Base-by-base conservation (phyloP, 305 asterid genomes). In the Fraxinus velutina region DNA sequence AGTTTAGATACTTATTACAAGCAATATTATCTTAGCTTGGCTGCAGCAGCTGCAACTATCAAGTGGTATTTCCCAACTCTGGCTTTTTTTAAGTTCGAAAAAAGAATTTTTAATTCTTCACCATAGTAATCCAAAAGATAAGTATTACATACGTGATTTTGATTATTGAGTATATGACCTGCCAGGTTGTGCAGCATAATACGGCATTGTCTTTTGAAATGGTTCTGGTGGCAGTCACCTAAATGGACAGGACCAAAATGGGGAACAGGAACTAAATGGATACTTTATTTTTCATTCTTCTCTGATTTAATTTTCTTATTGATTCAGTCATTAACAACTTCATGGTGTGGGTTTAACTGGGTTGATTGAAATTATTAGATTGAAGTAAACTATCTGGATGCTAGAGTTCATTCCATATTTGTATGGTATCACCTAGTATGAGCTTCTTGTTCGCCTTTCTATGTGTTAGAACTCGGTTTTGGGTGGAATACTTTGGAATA, bases 11-110 rank as follows among this genome's bases (percentile, higher is more conserved):
- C 93, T 50, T 91, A 91, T 86, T 89, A 91, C 91, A 95, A 95
- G 89, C 98, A 95, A 84, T 95, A 92, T 86, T 95, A 95, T 88
- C 96, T 95, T 77, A 92, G 98, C 90, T 90, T 95, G 92, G 99
- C 96, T 78, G 98, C 98, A 21, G 98, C 98, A 64, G 92, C 98
- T 81, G 99, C 98, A 75, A 93, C 93, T 73, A 89, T 95, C 88
- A 95, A 94, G 89, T 93, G 99, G 99, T 95, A 93, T 66, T 85
- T 82, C 79, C 80, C 79, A 82, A 77, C 57, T 81, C 72, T 81
- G 74, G 64, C 79, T 79, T 82, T 82, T 84, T 2, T 27, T 80
- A 55, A 44, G 75, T 79, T 83, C 44, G 15, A 9, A 66, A 29
- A 29, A 42, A 64, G 29, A 30, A 21, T 80, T 55, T 76, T 75